Base-by-base conservation (phyloP, 371 early-diverging fungal species). In the Mucor circinelloides region DNA sequence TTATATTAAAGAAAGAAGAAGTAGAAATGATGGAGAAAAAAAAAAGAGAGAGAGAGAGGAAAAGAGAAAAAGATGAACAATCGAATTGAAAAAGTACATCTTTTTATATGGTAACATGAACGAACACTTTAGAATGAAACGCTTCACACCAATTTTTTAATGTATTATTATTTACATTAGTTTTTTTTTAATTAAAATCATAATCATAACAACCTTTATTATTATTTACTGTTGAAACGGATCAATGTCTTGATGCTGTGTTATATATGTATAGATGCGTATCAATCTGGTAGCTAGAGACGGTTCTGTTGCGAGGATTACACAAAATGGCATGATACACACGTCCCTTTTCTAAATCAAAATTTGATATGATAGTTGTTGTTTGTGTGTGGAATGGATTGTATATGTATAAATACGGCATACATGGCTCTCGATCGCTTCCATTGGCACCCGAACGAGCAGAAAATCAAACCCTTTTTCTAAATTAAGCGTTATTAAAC, bases 401-500 rank as follows among this genome's bases (percentile, higher is more conserved):
- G 19, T 46, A 50, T 58, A 68, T 61, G 59, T 48, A 56, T 34
- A 50, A 50, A 63, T 55, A 63, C 46, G 54, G 52, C 36, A 42
- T 38, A 30, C 7, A 44, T 58, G 42, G 17, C 57, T 57, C 55
- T 63, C 64, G 64, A 63, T 56, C 48, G 23, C 23, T 28, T 50
- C 21, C 50, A 50, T 25, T 25, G 7, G 25, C 6, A 25, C 36
- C 36, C 50, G 50, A 13, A 25, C 13, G 23, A 50, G 25, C 44
- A 23, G 36, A 36, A 36, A 36, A 36, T 36, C 38, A 34, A 40
- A 34, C 46, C 58, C 27, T 52, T 63, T 58, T 58, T 36, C 68
- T 38, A 63, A 21, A 63, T 58, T 48, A 68, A 63, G 68, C 30
- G 57, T 31, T 68, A 68, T 63, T 68, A 63, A 68, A 63, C 58